Evolutionary conservation across 2,329 filamentous ascomycete genomes (phyloP).

Genomic region (Aspergillus texensis): DNA sequence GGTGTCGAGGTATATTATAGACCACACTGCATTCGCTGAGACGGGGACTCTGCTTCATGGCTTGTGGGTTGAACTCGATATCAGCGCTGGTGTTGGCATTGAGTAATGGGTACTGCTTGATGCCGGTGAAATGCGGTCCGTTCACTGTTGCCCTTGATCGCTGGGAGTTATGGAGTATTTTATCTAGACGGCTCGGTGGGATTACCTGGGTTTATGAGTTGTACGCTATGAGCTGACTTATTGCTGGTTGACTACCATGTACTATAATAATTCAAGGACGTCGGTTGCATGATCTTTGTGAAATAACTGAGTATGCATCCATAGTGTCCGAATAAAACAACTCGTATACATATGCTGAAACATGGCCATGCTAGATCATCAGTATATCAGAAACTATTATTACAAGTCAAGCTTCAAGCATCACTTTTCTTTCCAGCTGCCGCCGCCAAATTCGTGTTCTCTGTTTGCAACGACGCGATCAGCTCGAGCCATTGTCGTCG

Average conservation of each 20-base stretch:
- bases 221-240: background rate
- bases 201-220: background rate
- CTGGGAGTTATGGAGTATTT: background rate
- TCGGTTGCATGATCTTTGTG: background rate
- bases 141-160: background rate
- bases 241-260: background rate
- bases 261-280: background rate
- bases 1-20: too few relatives aligned
- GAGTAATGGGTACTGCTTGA: background rate
- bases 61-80: background rate
- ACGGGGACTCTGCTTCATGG: too few relatives aligned
- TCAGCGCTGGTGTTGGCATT: background rate
- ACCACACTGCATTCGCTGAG: too few relatives aligned
- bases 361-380: background rate
- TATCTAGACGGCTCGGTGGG: background rate
- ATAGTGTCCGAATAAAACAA: background rate
- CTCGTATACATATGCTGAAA: background rate
- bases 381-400: background rate
- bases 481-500: conserved; percentile 53
- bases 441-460: conserved; percentile 55
- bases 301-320: background rate
- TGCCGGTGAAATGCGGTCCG: background rate
- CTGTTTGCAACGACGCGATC: conserved; percentile 58
- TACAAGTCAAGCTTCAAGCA: background rate
- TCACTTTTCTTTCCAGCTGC: conserved; percentile 5